These are phyloP conservation scores for Lophiostoma macrostomum DNA, from an alignment of 495 filamentous ascomycete species.

Conservation along the genomic window DNA sequence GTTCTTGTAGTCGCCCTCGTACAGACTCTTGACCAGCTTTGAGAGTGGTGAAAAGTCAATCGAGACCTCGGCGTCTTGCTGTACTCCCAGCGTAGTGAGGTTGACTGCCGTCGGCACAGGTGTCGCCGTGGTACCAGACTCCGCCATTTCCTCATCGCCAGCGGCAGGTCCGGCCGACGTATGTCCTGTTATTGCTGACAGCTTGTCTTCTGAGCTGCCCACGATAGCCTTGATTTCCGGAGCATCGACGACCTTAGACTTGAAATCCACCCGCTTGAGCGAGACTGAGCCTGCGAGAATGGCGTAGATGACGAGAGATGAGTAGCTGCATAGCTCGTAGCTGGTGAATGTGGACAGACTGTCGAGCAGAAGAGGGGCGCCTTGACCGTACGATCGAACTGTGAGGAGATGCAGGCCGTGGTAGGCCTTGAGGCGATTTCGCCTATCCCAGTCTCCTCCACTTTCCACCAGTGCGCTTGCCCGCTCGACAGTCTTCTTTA, in stretches of 20 bases:
- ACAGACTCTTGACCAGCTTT: conserved; percentile 82
- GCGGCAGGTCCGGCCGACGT: conserved; percentile 74
- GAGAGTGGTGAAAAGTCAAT: conserved; percentile 81
- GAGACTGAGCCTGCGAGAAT: conserved; percentile 92
- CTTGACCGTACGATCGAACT: conserved; percentile 80
- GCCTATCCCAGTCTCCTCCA: conserved; percentile 96
- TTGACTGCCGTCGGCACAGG: conserved; percentile 70
- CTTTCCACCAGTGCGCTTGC: conserved; percentile 87
- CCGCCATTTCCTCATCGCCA: conserved; percentile 76
- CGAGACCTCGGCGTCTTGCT: conserved; percentile 68
- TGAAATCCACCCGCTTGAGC: conserved; percentile 95
- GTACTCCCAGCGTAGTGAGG: conserved; percentile 73
- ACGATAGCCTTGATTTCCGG: conserved; percentile 96
- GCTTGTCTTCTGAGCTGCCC: conserved; percentile 80
- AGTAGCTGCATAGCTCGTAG: conserved; percentile 96
- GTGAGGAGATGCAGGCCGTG: conserved; percentile 92
- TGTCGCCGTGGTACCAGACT: conserved; percentile 53
- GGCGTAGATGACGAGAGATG: conserved; percentile 88
- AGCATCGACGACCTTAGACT: conserved; percentile 95
- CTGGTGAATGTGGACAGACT: conserved; percentile 97
- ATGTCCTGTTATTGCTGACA: conserved; percentile 73
- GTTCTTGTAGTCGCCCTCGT: conserved; percentile 85
- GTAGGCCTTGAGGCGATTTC: conserved; percentile 97
- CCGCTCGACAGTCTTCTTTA: conserved; percentile 90
- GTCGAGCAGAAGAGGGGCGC: conserved; percentile 91